Evolutionary conservation across 371 early-diverging fungal genomes (phyloP).

Genomic region (Lichtheimia ramosa): DNA sequence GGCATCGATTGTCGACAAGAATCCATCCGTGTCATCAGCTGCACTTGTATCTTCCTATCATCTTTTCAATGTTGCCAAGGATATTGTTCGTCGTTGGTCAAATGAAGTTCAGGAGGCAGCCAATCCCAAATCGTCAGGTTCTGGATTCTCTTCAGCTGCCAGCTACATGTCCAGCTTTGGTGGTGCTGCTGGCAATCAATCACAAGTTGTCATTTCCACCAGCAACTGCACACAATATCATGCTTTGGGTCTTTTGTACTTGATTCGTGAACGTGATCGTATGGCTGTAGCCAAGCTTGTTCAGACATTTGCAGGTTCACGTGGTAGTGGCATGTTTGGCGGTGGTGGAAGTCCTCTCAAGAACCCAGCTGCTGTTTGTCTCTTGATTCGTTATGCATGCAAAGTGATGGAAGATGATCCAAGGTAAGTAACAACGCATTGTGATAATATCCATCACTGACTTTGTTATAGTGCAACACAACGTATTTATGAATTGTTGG

Average conservation of each 20-base stretch:
- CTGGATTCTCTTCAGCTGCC: slow-evolving; percentile 50
- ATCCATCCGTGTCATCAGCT: slow-evolving; percentile 86
- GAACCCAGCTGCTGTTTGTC: slow-evolving; percentile 87
- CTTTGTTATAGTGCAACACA: slow-evolving; percentile 54
- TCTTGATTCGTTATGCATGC: slow-evolving; percentile 91
- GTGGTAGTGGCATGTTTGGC: slow-evolving; percentile 48
- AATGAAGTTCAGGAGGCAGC: slow-evolving; percentile 90
- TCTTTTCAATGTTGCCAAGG: slow-evolving; percentile 78
- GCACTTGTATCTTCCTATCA: slow-evolving; percentile 94
- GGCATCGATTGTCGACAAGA: slow-evolving; percentile 96
- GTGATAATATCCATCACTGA: background rate
- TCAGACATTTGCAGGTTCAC: slow-evolving; percentile 76
- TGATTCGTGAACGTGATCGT: slow-evolving; percentile 93
- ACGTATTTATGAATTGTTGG: slow-evolving; percentile 81
- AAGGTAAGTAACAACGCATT: slow-evolving; percentile 34
- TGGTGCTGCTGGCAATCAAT: slow-evolving; percentile 34
- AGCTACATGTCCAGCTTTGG: slow-evolving; percentile 61
- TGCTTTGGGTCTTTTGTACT: slow-evolving; percentile 92
- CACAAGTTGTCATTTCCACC: slow-evolving; percentile 53
- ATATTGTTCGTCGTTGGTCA: slow-evolving; percentile 86
- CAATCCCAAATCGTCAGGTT: slow-evolving; percentile 67
- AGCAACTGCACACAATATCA: slow-evolving; percentile 94
- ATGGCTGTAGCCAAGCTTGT: slow-evolving; percentile 97
- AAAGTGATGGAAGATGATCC: slow-evolving; percentile 93
- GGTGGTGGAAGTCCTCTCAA: slow-evolving; percentile 63